Base-by-base conservation (phyloP, 768 basidiomycete species). In the Albatrellus ellisii region DNA sequence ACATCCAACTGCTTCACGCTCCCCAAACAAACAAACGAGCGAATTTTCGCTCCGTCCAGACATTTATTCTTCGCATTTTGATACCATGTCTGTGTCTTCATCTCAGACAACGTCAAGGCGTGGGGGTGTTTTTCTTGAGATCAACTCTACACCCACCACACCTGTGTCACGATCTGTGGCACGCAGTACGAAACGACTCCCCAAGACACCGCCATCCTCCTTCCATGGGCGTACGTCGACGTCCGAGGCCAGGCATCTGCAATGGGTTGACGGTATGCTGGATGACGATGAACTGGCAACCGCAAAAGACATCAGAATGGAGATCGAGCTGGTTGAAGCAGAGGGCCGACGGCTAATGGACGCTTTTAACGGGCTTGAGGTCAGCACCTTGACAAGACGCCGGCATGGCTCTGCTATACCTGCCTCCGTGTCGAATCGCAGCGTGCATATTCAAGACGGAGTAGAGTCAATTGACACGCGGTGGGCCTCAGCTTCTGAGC, bases 341-440 rank as follows among this genome's bases (percentile, higher is more conserved):
- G 84, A 88, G 54, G 75, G 72, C 5, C 68, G 69, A 46, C 66
- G 79, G 37, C 59, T 87, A 35, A 69, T 85, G 59, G 84, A 87
- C 53, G 82, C 83, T 3, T 87, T 87, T 57, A 82, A 74, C 50
- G 81, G 84, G 7, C 64, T 87, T 28, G 84, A 87, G 56, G 64
- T 87, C 44, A 79, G 69, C 26, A 72, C 77, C 17, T 60, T 85
- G 36, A 75, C 77, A 8, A 68, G 68, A 11, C 56, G 66, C 24
- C 60, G 65, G 59, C 26, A 63, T 61, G 1, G 62, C 56, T 36
- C 32, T 46, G 17, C 50, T 53, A 25, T 49, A 46, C 25, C 54
- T 49, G 36, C 50, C 46, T 7, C 51, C 41, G 17, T 44, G 45
- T 31, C 49, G 41, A 20, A 49, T 44, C 36, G 47, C 35, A 32